Percentiles rank a stretch among this genome's conserved stretches.
Conservation (phyloP, 164 flowering plant species). For the Aristolochia californica region DNA sequence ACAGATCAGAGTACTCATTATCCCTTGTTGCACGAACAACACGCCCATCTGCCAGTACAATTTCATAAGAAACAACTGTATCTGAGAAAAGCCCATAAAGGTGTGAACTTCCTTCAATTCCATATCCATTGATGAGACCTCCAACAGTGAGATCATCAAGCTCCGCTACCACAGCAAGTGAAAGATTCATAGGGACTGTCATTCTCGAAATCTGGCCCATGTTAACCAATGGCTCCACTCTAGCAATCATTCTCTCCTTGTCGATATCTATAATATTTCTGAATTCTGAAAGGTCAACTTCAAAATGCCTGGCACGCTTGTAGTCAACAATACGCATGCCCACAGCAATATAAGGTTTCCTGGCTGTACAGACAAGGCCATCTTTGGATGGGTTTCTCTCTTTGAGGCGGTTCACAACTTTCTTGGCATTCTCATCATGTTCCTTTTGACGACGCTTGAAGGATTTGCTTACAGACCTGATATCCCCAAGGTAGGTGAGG, state of each 20-base stretch:
- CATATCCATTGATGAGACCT: conserved; percentile 98
- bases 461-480: conserved; percentile 78
- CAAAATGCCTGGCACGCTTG: conserved; percentile 92
- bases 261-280: conserved; percentile 75
- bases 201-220: conserved; percentile 92
- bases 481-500: conserved; percentile 83
- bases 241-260: conserved; percentile 80
- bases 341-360: conserved; percentile 96
- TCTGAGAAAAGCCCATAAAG: conserved; percentile 90
- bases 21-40: conserved; percentile 91
- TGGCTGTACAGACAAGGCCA: conserved; percentile 97
- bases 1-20: conserved; percentile 82
- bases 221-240: conserved; percentile 90
- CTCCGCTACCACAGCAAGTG: conserved; percentile 97
- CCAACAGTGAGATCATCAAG: conserved; percentile 99
- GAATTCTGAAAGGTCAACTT: conserved; percentile 88
- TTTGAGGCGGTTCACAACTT: conserved; percentile 84
- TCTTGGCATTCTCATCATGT: conserved; percentile 90
- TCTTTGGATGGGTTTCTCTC: conserved; percentile 82
- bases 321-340: conserved; percentile 99
- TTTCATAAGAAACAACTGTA: conserved; percentile 94
- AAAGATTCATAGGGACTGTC: conserved; percentile 87
- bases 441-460: conserved; percentile 85
- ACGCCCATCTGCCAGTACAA: conserved; percentile 76
- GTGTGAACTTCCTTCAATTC: conserved; percentile 99